phyloP scores from a whole-genome alignment of 2,329 filamentous ascomycete species.

The Huntiella savannae region DNA sequence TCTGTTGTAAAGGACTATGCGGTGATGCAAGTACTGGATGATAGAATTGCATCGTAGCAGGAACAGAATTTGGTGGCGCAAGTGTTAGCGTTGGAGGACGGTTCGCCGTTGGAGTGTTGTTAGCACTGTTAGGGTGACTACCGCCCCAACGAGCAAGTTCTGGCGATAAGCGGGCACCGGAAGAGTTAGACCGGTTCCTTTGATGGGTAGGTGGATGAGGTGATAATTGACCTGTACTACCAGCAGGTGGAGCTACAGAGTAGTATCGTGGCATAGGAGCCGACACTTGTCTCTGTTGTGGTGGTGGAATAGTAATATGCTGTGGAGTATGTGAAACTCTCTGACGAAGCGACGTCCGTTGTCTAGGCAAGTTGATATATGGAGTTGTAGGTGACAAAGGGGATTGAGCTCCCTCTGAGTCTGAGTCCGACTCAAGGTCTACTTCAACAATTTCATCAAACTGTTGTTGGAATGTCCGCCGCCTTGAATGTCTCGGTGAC shows the following conservation, averaged over 20 bases:
- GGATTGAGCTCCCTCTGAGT: neutral
- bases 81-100: too few species aligned
- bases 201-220: slow-evolving; percentile 29
- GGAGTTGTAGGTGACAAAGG: slow-evolving; percentile 1
- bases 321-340: slow-evolving; percentile 33
- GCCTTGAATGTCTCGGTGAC: too few species aligned
- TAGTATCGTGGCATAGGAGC: slow-evolving; percentile 14
- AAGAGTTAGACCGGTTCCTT: slow-evolving; percentile 20
- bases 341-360: slow-evolving; percentile 30
- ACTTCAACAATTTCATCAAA: too few species aligned
- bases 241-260: neutral
- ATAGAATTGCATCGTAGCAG: slow-evolving; percentile 29
- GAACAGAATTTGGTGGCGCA: too few species aligned
- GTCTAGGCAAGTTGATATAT: slow-evolving; percentile 15
- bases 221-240: slow-evolving; percentile 16
- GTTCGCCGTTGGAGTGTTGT: too few species aligned
- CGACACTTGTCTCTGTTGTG: slow-evolving; percentile 17
- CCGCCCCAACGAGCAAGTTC: slow-evolving; percentile 10
- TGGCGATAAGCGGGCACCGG: slow-evolving; percentile 15
- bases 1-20: slow-evolving; percentile 42
- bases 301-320: slow-evolving; percentile 32
- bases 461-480: too few species aligned
- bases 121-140: slow-evolving; percentile 9
- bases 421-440: neutral
- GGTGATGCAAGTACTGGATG: slow-evolving; percentile 43